Percentiles rank a stretch among this genome's conserved stretches.
phyloP scores from a whole-genome alignment of 495 filamentous ascomycete species.

The Lasiosphaeris hirsuta region DNA sequence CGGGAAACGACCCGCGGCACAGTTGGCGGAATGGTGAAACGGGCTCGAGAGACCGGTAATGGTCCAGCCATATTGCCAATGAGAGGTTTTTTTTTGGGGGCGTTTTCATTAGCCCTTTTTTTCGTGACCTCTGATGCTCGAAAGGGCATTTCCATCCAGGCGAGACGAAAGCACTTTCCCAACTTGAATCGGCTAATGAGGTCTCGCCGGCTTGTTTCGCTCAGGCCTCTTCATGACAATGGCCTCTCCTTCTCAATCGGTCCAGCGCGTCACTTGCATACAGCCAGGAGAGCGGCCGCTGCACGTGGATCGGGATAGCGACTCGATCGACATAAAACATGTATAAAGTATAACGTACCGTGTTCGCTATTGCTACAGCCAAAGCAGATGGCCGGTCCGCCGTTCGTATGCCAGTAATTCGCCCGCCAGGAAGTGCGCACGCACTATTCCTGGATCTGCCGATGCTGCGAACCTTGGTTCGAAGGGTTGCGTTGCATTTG shows the following conservation, averaged over 20 bases:
- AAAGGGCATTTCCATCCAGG: slow-evolving; percentile 1
- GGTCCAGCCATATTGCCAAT: slow-evolving; percentile 3
- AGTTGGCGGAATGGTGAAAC: not conserved
- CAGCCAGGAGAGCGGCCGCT: not conserved
- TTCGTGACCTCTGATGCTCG: slow-evolving; percentile 4
- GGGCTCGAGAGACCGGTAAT: not conserved
- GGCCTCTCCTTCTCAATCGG: not conserved
- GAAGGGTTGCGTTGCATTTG: slow-evolving; percentile 11
- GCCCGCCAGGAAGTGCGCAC: not conserved
- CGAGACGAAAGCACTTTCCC: slow-evolving; percentile 2
- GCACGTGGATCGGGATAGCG: not conserved
- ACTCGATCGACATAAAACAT: slow-evolving; percentile 2
- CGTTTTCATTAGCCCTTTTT: not conserved
- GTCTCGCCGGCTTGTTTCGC: slow-evolving; percentile 2
- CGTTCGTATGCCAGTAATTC: not conserved
- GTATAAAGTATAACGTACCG: not conserved
- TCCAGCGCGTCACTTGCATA: slow-evolving; percentile 4
- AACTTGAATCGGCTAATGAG: slow-evolving; percentile 5
- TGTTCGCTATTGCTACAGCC: not conserved
- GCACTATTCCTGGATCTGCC: slow-evolving; percentile 17
- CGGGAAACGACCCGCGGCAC: slow-evolving; percentile 11
- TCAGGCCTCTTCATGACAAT: slow-evolving; percentile 8
- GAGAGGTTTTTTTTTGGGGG: slow-evolving; percentile 5
- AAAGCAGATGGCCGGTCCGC: not conserved
- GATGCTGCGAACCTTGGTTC: slow-evolving; percentile 8